Percentiles rank a stretch among this genome's conserved stretches.
These are phyloP conservation scores for Fusarium camptoceras DNA, from an alignment of 2,329 filamentous ascomycete genomes.

Conservation along the genomic window DNA sequence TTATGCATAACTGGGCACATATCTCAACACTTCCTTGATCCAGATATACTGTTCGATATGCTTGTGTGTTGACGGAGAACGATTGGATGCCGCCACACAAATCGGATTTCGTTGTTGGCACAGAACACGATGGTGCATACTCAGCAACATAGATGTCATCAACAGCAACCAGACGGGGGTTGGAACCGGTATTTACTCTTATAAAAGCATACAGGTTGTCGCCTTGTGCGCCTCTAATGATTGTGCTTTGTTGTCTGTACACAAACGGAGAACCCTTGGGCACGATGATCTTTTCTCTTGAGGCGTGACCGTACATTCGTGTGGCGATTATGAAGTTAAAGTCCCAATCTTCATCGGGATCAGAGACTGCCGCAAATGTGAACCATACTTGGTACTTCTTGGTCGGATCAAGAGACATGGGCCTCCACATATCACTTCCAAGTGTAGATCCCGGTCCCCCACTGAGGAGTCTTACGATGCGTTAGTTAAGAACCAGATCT, in stretches of 20 bases:
- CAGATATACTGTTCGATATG: not conserved
- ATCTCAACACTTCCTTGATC: not conserved
- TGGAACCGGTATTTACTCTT: not conserved
- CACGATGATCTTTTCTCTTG: not conserved
- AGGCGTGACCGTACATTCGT: not conserved
- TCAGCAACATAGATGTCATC: conserved; percentile 12
- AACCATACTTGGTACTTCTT: conserved; percentile 13
- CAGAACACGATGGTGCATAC: not conserved
- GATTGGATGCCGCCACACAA: not conserved
- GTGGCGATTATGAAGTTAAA: not conserved
- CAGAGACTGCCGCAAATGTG: conserved; percentile 1
- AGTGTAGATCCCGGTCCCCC: not conserved
- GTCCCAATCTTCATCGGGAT: not conserved
- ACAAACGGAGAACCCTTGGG: conserved; percentile 5
- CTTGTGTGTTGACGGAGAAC: not conserved
- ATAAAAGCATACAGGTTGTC: not conserved
- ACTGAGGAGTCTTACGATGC: not conserved
- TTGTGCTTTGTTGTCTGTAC: not conserved
- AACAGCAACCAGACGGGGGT: not conserved
- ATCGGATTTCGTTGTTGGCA: not conserved
- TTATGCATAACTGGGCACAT: not conserved
- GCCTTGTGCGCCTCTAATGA: not conserved
- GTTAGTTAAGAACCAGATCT: not conserved
- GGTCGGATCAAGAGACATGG: not conserved
- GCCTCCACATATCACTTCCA: not conserved